Percentiles rank a stretch among this genome's conserved stretches.
phyloP scores from a whole-genome alignment of 345 rosid genomes.

The Linum usitatissimum region DNA sequence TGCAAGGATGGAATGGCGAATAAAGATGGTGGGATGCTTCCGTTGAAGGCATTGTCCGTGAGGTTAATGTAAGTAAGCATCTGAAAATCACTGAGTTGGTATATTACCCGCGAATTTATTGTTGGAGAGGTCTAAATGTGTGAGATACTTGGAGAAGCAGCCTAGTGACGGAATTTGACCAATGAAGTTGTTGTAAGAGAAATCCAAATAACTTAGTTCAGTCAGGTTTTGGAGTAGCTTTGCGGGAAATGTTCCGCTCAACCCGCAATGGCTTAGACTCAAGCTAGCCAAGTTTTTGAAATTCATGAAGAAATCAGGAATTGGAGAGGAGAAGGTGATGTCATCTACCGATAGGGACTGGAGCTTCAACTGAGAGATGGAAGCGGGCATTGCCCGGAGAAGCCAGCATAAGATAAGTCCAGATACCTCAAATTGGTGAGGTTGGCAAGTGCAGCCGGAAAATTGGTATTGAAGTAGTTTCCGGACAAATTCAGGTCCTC shows the following conservation, averaged over 20 bases:
- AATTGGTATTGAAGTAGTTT: background rate
- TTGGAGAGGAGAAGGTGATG: too few species aligned
- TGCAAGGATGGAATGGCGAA: constrained; percentile 14
- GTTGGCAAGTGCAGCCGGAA: background rate
- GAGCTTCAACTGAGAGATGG: constrained; percentile 15
- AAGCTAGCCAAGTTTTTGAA: too few species aligned
- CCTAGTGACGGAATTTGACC: constrained; percentile 2
- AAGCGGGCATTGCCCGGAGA: constrained; percentile 26
- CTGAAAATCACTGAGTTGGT: background rate
- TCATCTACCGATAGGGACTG: too few species aligned
- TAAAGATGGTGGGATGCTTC: constrained; percentile 17
- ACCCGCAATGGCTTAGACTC: too few species aligned
- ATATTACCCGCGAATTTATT: constrained; percentile 11
- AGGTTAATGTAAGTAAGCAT: constrained; percentile 2
- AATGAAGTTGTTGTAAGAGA: constrained; percentile 1
- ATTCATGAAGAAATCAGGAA: too few species aligned
- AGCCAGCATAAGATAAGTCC: constrained; percentile 23
- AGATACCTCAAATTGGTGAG: constrained; percentile 4
- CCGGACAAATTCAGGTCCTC: background rate
- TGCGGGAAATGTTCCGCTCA: too few species aligned
- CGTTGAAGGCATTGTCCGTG: constrained; percentile 5
- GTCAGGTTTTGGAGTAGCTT: constrained; percentile 13
- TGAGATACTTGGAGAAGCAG: background rate
- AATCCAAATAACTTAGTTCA: constrained; percentile 2
- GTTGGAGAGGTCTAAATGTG: constrained; percentile 2